phyloP scores from a whole-genome alignment of 441 rosid genomes.

The Erodium texanum region DNA sequence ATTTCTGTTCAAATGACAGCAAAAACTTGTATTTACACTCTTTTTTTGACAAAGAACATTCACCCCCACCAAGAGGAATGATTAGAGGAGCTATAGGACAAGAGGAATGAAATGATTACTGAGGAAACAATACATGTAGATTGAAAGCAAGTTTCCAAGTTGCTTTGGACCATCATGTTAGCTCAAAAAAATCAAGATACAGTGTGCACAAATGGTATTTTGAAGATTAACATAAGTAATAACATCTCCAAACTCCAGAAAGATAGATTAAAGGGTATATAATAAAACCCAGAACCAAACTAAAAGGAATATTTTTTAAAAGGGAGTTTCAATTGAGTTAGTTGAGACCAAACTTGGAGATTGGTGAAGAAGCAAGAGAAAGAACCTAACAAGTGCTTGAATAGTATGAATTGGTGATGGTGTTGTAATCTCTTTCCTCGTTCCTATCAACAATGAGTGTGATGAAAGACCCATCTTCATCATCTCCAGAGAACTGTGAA shows the following conservation, averaged over 20 bases:
- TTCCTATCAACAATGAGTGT: constrained; percentile 40
- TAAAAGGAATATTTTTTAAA: neutral
- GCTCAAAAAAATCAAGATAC: too few species aligned
- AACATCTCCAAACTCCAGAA: neutral
- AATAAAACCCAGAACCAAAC: neutral
- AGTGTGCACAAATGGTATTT: neutral
- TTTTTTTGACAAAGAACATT: constrained; percentile 13
- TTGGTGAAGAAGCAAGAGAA: too few species aligned
- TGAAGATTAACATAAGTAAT: constrained; percentile 2
- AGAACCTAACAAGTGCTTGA: too few species aligned
- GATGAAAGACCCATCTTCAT: constrained; percentile 48
- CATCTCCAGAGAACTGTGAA: constrained; percentile 19
- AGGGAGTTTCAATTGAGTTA: neutral
- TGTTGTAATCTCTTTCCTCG: constrained; percentile 22
- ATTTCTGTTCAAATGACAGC: constrained; percentile 1
- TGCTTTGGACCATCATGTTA: constrained; percentile 17
- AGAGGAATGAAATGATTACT: neutral
- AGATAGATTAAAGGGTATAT: neutral
- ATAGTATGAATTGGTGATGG: too few species aligned
- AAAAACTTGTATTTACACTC: constrained; percentile 11
- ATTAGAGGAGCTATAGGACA: constrained; percentile 19
- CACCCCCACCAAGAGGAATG: constrained; percentile 22
- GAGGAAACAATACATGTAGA: constrained; percentile 37
- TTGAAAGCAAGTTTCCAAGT: constrained; percentile 28
- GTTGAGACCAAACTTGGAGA: neutral